These are phyloP conservation scores for Amanita pseudoporphyria DNA, from an alignment of 768 basidiomycete genomes.

Conservation along the genomic window DNA sequence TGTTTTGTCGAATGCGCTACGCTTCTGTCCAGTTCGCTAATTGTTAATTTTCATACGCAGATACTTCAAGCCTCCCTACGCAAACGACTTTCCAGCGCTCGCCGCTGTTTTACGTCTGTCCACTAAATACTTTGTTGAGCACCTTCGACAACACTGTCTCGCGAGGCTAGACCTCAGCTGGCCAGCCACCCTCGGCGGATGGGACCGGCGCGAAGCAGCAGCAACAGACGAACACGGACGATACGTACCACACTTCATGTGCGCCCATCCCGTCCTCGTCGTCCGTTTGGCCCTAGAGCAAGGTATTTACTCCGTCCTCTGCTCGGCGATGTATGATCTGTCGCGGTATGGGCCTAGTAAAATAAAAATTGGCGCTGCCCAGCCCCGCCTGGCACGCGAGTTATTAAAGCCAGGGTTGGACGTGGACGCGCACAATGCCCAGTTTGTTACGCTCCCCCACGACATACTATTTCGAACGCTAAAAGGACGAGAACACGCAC, in stretches of 20 bases:
- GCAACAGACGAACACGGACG: constrained; percentile 40
- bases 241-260: constrained; percentile 50
- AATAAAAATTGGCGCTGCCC: constrained; percentile 45
- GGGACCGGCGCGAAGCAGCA: constrained; percentile 57
- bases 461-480: constrained; percentile 34
- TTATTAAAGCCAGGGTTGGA: background rate
- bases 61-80: constrained; percentile 43
- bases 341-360: constrained; percentile 65
- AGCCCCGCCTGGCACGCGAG: constrained; percentile 8
- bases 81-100: constrained; percentile 45
- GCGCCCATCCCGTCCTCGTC: constrained; percentile 59
- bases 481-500: constrained; percentile 55
- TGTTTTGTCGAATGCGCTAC: no score
- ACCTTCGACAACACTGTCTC: constrained; percentile 53
- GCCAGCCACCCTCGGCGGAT: constrained; percentile 55
- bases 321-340: constrained; percentile 67
- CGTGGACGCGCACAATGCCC: background rate
- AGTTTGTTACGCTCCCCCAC: constrained; percentile 21
- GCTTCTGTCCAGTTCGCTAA: no score
- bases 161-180: constrained; percentile 52
- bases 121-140: constrained; percentile 66
- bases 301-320: constrained; percentile 45
- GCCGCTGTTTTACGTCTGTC: constrained; percentile 63
- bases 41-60: no score
- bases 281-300: constrained; percentile 65